A percentile compares a stretch with the other conserved stretches of the same genome.
Evolutionary conservation across 768 basidiomycete genomes (phyloP).

Genomic region (Multifurca ochricompacta): DNA sequence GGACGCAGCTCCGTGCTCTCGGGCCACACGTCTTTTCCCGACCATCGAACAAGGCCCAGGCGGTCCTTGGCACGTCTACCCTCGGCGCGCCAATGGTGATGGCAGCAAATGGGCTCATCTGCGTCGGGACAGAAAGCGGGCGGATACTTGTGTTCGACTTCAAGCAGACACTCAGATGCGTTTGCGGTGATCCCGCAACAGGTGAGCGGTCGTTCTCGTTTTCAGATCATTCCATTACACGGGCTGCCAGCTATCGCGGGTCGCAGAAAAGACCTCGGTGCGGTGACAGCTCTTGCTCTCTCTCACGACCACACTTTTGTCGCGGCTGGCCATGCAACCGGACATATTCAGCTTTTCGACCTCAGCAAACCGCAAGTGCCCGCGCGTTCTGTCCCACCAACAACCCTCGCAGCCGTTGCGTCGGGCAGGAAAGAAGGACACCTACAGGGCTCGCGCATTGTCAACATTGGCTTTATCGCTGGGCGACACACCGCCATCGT

Average conservation of each 20-base stretch:
- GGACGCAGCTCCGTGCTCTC: slow-evolving; percentile 60
- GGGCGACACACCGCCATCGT: slow-evolving; percentile 89
- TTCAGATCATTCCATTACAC: neutral
- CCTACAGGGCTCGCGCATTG: slow-evolving; percentile 67
- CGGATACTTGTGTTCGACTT: slow-evolving; percentile 83
- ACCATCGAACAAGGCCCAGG: slow-evolving; percentile 49
- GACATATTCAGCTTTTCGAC: slow-evolving; percentile 82
- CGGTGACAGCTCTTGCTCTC: slow-evolving; percentile 83
- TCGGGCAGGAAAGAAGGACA: slow-evolving; percentile 84
- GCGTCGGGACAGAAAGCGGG: slow-evolving; percentile 79
- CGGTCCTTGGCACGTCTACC: slow-evolving; percentile 49
- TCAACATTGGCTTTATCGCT: slow-evolving; percentile 80
- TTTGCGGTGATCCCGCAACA: slow-evolving; percentile 64
- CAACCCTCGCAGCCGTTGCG: slow-evolving; percentile 55
- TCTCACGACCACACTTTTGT: slow-evolving; percentile 93
- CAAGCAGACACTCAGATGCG: slow-evolving; percentile 70
- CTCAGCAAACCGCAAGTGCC: slow-evolving; percentile 61
- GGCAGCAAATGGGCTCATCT: slow-evolving; percentile 81
- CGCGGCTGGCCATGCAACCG: slow-evolving; percentile 78
- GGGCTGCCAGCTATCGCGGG: slow-evolving; percentile 18
- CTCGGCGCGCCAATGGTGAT: slow-evolving; percentile 71
- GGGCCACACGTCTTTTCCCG: slow-evolving; percentile 49
- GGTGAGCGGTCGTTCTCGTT: slow-evolving; percentile 33
- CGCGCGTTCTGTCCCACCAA: slow-evolving; percentile 63
- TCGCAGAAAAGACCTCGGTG: slow-evolving; percentile 52